phyloP scores from a whole-genome alignment of 441 rosid genomes.

The Euphorbia celastroides region DNA sequence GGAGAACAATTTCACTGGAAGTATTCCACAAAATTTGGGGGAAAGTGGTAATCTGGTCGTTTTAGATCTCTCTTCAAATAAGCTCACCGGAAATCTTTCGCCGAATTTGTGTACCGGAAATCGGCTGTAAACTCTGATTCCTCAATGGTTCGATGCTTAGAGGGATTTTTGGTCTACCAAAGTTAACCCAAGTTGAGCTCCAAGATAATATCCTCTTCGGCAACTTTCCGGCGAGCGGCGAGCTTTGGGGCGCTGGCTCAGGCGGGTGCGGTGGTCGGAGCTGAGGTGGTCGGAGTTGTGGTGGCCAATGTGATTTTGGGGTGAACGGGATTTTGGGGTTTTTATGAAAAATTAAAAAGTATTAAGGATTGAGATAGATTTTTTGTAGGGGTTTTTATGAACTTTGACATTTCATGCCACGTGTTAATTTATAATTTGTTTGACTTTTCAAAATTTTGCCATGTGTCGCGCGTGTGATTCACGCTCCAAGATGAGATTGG shows the following conservation, averaged over 20 bases:
- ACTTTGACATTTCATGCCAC: too few species aligned
- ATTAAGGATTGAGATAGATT: too few species aligned
- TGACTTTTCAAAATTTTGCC: too few species aligned
- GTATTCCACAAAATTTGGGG: conserved; percentile 68
- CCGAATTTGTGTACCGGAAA: conserved; percentile 76
- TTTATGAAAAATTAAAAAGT: too few species aligned
- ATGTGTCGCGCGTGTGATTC: too few species aligned
- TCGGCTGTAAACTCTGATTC: conserved; percentile 58
- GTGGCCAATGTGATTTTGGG: conserved; percentile 61
- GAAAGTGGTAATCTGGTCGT: conserved; percentile 52
- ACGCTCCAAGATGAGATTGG: too few species aligned
- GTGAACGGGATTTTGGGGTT: conserved; percentile 84
- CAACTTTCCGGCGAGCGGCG: conserved; percentile 55
- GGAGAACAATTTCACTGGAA: conserved; percentile 93
- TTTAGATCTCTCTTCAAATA: conserved; percentile 85
- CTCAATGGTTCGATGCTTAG: conserved; percentile 86
- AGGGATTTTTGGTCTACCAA: conserved; percentile 73
- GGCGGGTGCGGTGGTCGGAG: conserved; percentile 72
- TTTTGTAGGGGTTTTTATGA: too few species aligned
- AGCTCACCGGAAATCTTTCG: conserved; percentile 77
- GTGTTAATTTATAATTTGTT: too few species aligned
- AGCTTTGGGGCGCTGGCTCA: conserved; percentile 65
- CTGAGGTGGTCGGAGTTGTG: conserved; percentile 63
- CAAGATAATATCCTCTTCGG: conserved; percentile 76
- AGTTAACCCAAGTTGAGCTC: conserved; percentile 76